Base-by-base conservation (phyloP, 345 rosid genomes). In the Eucalyptus virginea region DNA sequence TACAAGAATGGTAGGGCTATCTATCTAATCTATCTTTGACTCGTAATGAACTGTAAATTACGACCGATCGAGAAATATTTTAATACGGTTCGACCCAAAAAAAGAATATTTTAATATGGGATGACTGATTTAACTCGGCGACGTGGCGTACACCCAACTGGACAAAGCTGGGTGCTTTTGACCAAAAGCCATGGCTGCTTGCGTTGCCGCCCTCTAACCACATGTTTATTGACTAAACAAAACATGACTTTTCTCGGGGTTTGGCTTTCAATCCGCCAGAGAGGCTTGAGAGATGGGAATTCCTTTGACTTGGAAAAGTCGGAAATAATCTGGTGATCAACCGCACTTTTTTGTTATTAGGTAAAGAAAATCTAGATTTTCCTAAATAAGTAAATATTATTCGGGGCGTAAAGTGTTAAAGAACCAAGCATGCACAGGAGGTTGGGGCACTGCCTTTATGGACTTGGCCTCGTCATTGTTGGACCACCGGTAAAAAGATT, bases 1-100 rank as follows among this genome's bases (percentile, higher is more conserved):
- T 0, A 32, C 23, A 1, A 21, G 7, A 72, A 37, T 17, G 1
- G 17, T 4, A 65, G 45, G 83, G 11, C 1, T 6, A 10, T 23
- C 15, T 40, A 2, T 40, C 30, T 77, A 6, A 40, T 77, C 47
- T 2, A 40, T 40, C 85, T 40, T 77, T 40, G 47, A 40, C 2
- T 21, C 2, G 85, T n/a, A 4, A 65, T 15, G 4, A 65, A 17
- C 77, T 14, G 37, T 2, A n/a, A 32, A 65, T 15, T 4, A 65
- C 3, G 40, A 65, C 11, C 21, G 77, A 16, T n/a, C 3, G 18
- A n/a, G 11, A n/a, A 44, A 37, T 37, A 37, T 37, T 37, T 37
- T 37, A 37, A 37, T 37, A 37, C 3, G 30, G 49, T 52, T 52
- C 56, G 21, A 52, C 24, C 51, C 51, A 49, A 49, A 5, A 12